These are phyloP conservation scores for Lentinula aciculospora DNA, from an alignment of 768 basidiomycete species.

Conservation along the genomic window DNA sequence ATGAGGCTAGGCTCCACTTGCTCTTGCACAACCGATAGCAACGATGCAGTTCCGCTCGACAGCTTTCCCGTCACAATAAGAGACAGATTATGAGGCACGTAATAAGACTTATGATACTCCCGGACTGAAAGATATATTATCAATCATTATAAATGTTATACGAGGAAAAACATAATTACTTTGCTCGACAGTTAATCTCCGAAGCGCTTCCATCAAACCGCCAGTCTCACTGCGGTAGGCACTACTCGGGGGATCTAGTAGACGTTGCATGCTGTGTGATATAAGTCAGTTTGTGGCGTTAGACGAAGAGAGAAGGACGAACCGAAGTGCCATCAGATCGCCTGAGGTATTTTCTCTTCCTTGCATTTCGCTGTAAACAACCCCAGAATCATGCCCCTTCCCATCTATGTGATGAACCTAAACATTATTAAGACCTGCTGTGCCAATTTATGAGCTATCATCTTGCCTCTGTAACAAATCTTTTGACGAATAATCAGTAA, in stretches of 20 bases:
- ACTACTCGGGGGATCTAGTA: conserved; percentile 76
- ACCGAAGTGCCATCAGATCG: conserved; percentile 88
- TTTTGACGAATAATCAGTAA: conserved; percentile 16
- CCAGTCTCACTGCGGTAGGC: conserved; percentile 97
- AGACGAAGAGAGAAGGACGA: conserved; percentile 18
- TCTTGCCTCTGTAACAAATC: conserved; percentile 55
- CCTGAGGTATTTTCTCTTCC: conserved; percentile 89
- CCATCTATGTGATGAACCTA: conserved; percentile 94
- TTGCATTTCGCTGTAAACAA: conserved; percentile 97
- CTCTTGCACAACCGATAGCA: conserved; percentile 78
- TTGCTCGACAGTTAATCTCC: conserved; percentile 81
- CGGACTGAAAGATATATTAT: conserved; percentile 52
- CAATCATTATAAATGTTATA: conserved; percentile 1
- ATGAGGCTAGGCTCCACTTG: conserved; percentile 81
- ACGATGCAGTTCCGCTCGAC: conserved; percentile 63
- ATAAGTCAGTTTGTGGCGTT: conserved; percentile 1
- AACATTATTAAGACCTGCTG: not conserved
- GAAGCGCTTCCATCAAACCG: conserved; percentile 87
- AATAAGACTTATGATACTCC: conserved; percentile 82
- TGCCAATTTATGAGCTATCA: conserved; percentile 8
- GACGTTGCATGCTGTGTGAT: conserved; percentile 58
- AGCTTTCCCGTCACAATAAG: conserved; percentile 88
- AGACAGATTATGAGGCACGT: conserved; percentile 90
- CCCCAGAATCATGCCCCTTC: conserved; percentile 88
- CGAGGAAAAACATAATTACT: conserved; percentile 41